Conservation (phyloP, 1,139 yeast species). For the Geotrichum restrictum region DNA sequence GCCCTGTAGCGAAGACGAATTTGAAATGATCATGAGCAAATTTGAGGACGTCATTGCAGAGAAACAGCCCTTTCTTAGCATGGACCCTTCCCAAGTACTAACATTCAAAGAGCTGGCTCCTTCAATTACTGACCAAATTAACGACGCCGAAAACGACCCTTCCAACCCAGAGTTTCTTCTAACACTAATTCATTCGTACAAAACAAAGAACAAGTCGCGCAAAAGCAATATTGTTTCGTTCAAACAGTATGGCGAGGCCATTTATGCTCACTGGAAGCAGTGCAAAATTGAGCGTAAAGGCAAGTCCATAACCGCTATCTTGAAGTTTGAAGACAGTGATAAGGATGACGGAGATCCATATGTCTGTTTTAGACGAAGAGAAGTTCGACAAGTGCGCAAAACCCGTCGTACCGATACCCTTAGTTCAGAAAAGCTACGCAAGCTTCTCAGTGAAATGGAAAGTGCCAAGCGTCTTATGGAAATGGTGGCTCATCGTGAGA, state of each 20-base stretch:
- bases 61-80: slow-evolving; percentile 80
- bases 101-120: slow-evolving; percentile 60
- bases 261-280: slow-evolving; percentile 78
- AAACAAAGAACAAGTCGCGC: slow-evolving; percentile 17
- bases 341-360: slow-evolving; percentile 94
- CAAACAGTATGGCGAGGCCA: slow-evolving; percentile 59
- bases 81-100: slow-evolving; percentile 77
- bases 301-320: slow-evolving; percentile 62
- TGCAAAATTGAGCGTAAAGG: slow-evolving; percentile 74
- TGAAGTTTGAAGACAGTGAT: slow-evolving; percentile 83
- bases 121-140: slow-evolving; percentile 30
- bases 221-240: slow-evolving; percentile 48
- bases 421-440: slow-evolving; percentile 78
- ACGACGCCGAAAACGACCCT: slow-evolving; percentile 36
- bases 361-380: slow-evolving; percentile 93
- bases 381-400: slow-evolving; percentile 90
- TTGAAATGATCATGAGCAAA: slow-evolving; percentile 71
- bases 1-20: slow-evolving; percentile 69
- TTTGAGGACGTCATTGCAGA: slow-evolving; percentile 72
- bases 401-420: slow-evolving; percentile 93
- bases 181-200: slow-evolving; percentile 19
- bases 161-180: slow-evolving; percentile 37
- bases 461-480: slow-evolving; percentile 69
- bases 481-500: slow-evolving; percentile 71
- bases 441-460: slow-evolving; percentile 70